These are phyloP conservation scores for Acacia crassicarpa DNA, from an alignment of 306 rosid genomes.

Conservation along the genomic window DNA sequence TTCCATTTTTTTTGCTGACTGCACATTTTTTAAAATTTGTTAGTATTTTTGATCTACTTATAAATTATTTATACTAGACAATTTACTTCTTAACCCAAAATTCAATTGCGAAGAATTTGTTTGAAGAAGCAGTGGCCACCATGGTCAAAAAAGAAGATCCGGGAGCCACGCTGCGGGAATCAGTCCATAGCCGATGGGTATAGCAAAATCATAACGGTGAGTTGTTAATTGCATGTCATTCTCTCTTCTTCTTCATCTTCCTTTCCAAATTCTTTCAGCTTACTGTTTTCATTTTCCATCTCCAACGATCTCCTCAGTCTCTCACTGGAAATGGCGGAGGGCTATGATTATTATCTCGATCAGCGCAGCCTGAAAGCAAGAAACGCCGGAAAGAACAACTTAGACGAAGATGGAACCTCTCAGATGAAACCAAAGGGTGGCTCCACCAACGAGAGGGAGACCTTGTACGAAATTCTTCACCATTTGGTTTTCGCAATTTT, in stretches of 20 bases:
- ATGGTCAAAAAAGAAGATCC: no score
- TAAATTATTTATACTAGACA: no score
- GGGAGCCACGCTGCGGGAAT: no score
- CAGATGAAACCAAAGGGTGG: background rate
- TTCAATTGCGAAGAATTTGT: no score
- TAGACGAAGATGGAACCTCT: background rate
- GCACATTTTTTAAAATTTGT: no score
- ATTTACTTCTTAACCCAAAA: no score
- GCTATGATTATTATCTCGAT: background rate
- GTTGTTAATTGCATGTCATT: background rate
- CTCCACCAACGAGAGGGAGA: slow-evolving; percentile 18
- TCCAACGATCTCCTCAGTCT: background rate
- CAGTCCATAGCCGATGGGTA: no score
- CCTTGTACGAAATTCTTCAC: slow-evolving; percentile 47
- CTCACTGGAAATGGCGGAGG: slow-evolving; percentile 49
- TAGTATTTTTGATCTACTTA: no score
- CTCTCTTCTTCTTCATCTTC: background rate
- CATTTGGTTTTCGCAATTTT: slow-evolving; percentile 49
- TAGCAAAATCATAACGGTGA: no score
- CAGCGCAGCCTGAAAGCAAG: no score
- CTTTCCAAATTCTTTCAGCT: background rate
- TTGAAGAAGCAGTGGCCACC: no score
- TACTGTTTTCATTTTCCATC: background rate
- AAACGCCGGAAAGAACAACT: background rate
- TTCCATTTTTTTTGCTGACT: no score